Evolutionary conservation across 2,329 filamentous ascomycete genomes (phyloP), one percentile per base, ranked within the genome.

Genomic region (Penicillium fuscoglaucum): DNA sequence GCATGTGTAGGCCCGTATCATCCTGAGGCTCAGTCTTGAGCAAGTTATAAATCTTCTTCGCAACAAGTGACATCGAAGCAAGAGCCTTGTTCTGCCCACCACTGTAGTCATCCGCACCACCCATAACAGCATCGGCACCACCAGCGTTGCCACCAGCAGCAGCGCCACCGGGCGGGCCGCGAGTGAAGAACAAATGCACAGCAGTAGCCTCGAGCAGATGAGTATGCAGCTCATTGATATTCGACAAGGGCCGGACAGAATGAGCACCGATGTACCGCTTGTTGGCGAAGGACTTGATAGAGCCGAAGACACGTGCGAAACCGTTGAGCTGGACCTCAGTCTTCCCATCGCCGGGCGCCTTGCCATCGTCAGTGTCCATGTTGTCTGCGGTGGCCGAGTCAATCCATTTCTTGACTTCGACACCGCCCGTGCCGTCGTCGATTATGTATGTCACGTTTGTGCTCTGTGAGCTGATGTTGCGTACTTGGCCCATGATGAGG

Each of bases 391-490:
- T 74, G 40, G 76, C 72, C 37, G 83, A 80, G 57, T 76, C 76
- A 71, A 76, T 74, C 76, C 70, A 76, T 65, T 60, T 76, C 71
- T 70, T 86, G 84, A 65, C 93, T 76, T 99, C 96, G 68, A 97
- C 88, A 61, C 87, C 83, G 60, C 91, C 93, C 1, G 96, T 99
- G 73, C 95, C 95, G 76, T 99, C 95, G 78, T 99, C 95, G 68
- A 99, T 81, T 70, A 88, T 90, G 83, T 96, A 96, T 46, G 91
- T 96, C 66, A 92, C 87, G 79, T 96, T 96, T 66, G 93, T 97
- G 41, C 89, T 85, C 79, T 96, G 91, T n/a, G 85, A 84, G 72
- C 86, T 90, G 76, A 97, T 87, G 77, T 87, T 87, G 73, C 92
- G 91, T 68, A 99, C 88, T 81, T 97, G 93, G 52, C 91, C 95